Base-by-base conservation (phyloP, 2,329 filamentous ascomycete genomes). In the Ceratocystis colombiana region DNA sequence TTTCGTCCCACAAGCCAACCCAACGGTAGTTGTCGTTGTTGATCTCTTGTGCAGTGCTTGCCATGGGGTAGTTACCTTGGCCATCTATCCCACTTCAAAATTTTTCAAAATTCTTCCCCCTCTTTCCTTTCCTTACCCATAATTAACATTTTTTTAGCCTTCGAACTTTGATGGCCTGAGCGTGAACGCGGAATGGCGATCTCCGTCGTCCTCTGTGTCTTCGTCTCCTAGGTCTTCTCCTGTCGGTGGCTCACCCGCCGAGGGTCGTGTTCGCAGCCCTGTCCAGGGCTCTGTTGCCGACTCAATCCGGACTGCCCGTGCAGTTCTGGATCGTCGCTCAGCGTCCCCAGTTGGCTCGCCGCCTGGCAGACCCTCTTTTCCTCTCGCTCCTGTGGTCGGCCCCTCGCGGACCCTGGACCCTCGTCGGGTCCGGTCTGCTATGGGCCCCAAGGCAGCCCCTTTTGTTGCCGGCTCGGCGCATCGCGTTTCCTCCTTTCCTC, bases 111-210 rank as follows among this genome's bases (percentile, higher is more conserved):
- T 41, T 25, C 2, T 22, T 17, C 20, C 20, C 3, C 48, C 25
- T 25, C 48, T 15, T 10, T 25, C 48, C 3, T 10, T 53, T 53
- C 48, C 10, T 12, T 41, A 41, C 37, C 3, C 37, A 41, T 12
- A 41, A 41, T 1, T 41, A 12, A 41, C 37, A 41, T 1, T 10
- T 25, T 12, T 15, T 25, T 25, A 53, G 48, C 1, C 48, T 53
- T 53, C 48, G 22, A 53, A 53, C 48, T 53, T 53, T 53, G 48
- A 20, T 53, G 48, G 48, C 22, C 48, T 53, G 22, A 53, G 48
- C 48, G 48, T 53, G 48, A 25, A 25, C 48, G 48, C 48, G 3
- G 48, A 53, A 8, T 53, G 48, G 48, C 48, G 48, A 53, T 53
- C 48, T 5, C 48, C 48, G 4, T 15, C 48, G 3, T 53, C 48